phyloP scores from a whole-genome alignment of 208 protist genomes.

The Crithidia thermophila region DNA sequence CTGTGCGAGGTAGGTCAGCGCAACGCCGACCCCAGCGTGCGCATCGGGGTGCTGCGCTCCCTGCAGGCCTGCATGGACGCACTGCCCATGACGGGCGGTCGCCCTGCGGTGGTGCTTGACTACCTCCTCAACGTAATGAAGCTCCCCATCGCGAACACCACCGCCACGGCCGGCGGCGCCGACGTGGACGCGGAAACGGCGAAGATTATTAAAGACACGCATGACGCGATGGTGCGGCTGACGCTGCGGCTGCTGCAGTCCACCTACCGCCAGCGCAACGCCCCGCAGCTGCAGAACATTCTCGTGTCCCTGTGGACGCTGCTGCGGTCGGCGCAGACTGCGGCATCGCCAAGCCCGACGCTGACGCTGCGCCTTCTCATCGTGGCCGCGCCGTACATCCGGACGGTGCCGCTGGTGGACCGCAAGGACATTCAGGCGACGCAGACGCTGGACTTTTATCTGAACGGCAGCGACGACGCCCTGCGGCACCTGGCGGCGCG shows the following conservation, averaged over 20 bases:
- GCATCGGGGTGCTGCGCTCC: constrained; percentile 51
- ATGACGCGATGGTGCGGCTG: constrained; percentile 41
- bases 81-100: constrained; percentile 64
- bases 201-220: constrained; percentile 20
- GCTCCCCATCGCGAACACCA: constrained; percentile 16
- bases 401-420: constrained; percentile 58
- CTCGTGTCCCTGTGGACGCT: constrained; percentile 35
- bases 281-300: constrained; percentile 65
- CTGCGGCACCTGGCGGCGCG: constrained; percentile 46
- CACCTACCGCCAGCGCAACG: constrained; percentile 58
- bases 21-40: constrained; percentile 32
- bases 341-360: constrained; percentile 14
- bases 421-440: constrained; percentile 45
- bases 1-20: constrained; percentile 42
- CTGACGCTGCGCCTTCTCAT: constrained; percentile 41
- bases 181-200: constrained; percentile 17
- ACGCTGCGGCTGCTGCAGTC: constrained; percentile 35
- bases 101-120: constrained; percentile 44
- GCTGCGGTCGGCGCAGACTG: constrained; percentile 13
- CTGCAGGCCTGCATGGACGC: constrained; percentile 51
- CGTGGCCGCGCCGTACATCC: constrained; percentile 73
- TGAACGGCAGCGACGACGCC: constrained; percentile 34
- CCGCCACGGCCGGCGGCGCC: not conserved
- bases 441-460: constrained; percentile 37
- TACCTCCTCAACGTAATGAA: constrained; percentile 34